Evolutionary conservation across 768 basidiomycete species (phyloP), one percentile per base, ranked within the genome.

Genomic region (Suillus spraguei): DNA sequence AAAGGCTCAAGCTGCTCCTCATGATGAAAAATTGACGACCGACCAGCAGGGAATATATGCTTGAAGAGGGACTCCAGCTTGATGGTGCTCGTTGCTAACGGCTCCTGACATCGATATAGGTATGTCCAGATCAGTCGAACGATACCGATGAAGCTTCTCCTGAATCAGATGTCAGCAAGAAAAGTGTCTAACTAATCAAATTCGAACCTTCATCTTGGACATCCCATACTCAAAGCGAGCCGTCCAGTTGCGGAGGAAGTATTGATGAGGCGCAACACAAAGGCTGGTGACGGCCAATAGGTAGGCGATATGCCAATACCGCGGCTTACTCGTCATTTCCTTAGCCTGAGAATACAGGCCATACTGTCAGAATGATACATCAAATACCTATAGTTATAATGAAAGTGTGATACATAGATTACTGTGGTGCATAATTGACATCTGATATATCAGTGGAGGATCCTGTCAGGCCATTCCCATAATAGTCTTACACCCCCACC

Each of bases 41-140:
- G 84, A 62, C 87, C 87, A 5, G 86, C 71, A 6, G 95, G 94
- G 72, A 95, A 94, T 74, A 96, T 89, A 59, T 87, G 80, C 68
- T 88, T 92, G 58, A 92, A 71, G 44, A 96, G 70, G 0, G 76
- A 77, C 65, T 97, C 95, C 46, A 98, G 76, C 70, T 90, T 94
- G 35, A 86, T 78, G n/a, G 87, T 86, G n/a, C 87, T 88, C 3
- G 91, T 89, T 0, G 95, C 91, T 2, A 86, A 79, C 6, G 91
- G 83, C 74, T 98, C 96, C 66, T 90, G 88, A 71, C 94, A 96
- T 17, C 96, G 89, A 71, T 94, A 96, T n/a, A 97, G 81, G 74
- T 97, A 98, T 2, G 95, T 93, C 96, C 95, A 98, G 39, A 95
- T 77, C 47, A 97, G 76, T 10, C 96, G 87, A 65, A 94, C 72